phyloP scores from a whole-genome alignment of 106 monocot genomes.

The Dioscorea zingiberensis region DNA sequence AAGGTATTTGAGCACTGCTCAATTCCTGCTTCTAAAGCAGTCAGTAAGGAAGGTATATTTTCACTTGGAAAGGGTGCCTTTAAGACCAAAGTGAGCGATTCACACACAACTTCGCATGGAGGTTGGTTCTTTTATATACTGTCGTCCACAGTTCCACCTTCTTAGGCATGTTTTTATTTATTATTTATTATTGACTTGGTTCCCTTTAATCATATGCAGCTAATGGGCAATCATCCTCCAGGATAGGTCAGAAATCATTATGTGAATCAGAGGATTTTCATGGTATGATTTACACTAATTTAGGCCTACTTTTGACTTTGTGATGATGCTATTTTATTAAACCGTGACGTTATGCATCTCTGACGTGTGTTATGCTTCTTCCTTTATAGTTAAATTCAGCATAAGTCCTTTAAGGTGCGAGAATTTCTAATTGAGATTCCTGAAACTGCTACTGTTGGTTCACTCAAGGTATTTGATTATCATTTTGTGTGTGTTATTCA shows the following conservation, averaged over 20 bases:
- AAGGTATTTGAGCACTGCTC: conserved; percentile 23
- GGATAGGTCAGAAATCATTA: conserved; percentile 11
- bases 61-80: conserved; percentile 12
- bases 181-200: neutral
- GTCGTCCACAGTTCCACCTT: neutral
- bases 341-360: conserved; percentile 5
- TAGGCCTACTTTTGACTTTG: neutral
- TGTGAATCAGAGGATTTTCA: conserved; percentile 20
- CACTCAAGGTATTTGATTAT: conserved; percentile 32
- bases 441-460: conserved; percentile 53
- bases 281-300: conserved; percentile 13
- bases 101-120: conserved; percentile 7
- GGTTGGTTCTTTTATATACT: neutral
- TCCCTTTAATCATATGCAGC: conserved; percentile 4
- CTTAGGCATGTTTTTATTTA: neutral
- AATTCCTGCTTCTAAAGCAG: conserved; percentile 3
- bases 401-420: conserved; percentile 55
- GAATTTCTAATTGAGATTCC: conserved; percentile 53
- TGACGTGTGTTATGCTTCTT: neutral
- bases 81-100: conserved; percentile 18
- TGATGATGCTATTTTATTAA: neutral
- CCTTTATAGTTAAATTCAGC: conserved; percentile 34
- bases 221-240: conserved; percentile 15
- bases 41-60: conserved; percentile 9
- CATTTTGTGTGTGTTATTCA: neutral